Evolutionary conservation across 2,329 filamentous ascomycete genomes (phyloP).

Genomic region (Ophiognomonia clavigignenti-juglandacearum): DNA sequence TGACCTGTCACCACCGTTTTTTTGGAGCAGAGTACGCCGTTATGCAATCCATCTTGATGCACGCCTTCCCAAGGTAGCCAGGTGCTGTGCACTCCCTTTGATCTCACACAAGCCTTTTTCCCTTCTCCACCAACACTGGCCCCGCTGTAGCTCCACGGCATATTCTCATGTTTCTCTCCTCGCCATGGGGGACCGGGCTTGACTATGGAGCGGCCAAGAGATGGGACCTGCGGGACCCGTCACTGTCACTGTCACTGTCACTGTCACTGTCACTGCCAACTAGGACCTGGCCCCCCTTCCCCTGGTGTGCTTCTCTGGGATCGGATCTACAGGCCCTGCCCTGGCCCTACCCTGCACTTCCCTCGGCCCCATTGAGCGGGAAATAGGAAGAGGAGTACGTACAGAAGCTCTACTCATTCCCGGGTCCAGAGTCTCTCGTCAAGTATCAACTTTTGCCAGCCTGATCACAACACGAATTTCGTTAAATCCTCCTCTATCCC

Average conservation of each 20-base stretch:
- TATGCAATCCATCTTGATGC: too few species aligned
- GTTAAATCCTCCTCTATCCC: constrained; percentile 16
- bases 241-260: not conserved
- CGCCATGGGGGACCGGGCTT: not conserved
- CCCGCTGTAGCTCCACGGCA: too few species aligned
- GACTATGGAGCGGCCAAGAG: not conserved
- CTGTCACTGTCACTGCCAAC: not conserved
- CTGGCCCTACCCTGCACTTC: constrained; percentile 1
- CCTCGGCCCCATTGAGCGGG: constrained; percentile 14
- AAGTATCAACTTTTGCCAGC: constrained; percentile 10
- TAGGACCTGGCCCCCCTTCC: not conserved
- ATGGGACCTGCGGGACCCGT: not conserved
- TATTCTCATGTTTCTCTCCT: too few species aligned
- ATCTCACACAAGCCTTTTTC: too few species aligned
- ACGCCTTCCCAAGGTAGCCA: too few species aligned
- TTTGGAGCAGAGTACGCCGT: too few species aligned
- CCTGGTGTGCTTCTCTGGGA: not conserved
- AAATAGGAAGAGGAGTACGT: constrained; percentile 12
- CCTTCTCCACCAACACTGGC: too few species aligned
- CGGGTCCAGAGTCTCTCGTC: constrained; percentile 11
- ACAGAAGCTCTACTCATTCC: not conserved
- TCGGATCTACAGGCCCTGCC: constrained; percentile 10
- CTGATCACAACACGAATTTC: constrained; percentile 12
- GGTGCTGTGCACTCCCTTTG: too few species aligned
- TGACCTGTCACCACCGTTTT: too few species aligned